Base-by-base conservation (phyloP, 2,329 filamentous ascomycete genomes). In the Periglandula ipomoeae region DNA sequence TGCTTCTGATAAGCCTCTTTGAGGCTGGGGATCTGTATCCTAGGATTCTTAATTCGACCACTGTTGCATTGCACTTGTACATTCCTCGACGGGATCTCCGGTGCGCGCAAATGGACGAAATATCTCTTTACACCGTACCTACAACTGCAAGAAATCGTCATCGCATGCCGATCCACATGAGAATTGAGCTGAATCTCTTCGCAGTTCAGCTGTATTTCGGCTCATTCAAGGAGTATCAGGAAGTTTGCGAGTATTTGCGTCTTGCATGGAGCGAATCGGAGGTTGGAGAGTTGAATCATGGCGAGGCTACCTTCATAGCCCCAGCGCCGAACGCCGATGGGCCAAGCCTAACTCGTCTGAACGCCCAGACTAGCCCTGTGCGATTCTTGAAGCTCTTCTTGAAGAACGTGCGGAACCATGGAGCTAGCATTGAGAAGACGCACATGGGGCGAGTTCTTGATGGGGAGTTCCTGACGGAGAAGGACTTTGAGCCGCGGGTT, bases 191-290 rank as follows among this genome's bases (percentile, higher is more conserved):
- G 0, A 83, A 84, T 39, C 63, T 88, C 0, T 87, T 89, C 48
- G 70, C 85, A 0, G 85, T 84, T 0, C 81, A 85, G 48, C 68
- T 87, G 0, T 88, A 87, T 54, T 66, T 87, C 9, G 61, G 59
- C 0, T 72, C 68, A 0, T 76, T 70, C 39, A 50, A 64, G 0
- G 74, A 85, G 47, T 89, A 87, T 52, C 53, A 59, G 0, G 59
- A 65, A 1, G 58, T 74, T 0, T 83, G 79, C 51, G 58, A 66
- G 71, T 37, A 63, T 86, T 0, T 75, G 79, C 0, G 56, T 85
- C 0, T 61, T 68, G 0, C 68, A 61, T 50, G 52, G 50, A 0
- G 53, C n/a, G n/a, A n/a, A n/a, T n/a, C n/a, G n/a, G n/a, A n/a
- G n/a, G n/a, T n/a, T n/a, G n/a, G n/a, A n/a, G n/a, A n/a, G n/a